Evolutionary conservation across 495 filamentous ascomycete species (phyloP).

Genomic region (Podospora comata): DNA sequence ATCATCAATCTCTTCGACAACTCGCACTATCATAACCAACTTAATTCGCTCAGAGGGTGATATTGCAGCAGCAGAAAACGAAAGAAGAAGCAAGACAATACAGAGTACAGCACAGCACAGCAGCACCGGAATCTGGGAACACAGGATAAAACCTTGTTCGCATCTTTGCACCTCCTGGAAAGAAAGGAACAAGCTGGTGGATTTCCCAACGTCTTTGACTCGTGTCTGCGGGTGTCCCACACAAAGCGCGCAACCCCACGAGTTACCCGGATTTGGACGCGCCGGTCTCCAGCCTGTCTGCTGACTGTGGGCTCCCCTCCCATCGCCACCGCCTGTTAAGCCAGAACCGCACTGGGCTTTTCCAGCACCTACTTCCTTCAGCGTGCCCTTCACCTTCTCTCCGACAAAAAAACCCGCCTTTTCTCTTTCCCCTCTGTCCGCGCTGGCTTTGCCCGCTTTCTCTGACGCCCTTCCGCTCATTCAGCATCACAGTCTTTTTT

Average conservation of each 20-base stretch:
- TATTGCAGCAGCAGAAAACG: not conserved
- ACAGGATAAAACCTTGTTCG: constrained; percentile 14
- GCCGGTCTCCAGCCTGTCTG: constrained; percentile 3
- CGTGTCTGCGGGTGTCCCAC: not conserved
- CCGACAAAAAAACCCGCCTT: not conserved
- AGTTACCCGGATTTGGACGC: constrained; percentile 13
- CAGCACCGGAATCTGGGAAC: not conserved
- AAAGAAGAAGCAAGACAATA: not conserved
- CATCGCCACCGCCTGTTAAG: constrained; percentile 11
- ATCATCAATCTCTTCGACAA: constrained; percentile 10
- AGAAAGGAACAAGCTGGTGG: not conserved
- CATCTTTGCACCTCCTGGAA: not conserved
- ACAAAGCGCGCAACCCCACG: constrained; percentile 6
- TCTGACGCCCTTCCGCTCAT: constrained; percentile 30
- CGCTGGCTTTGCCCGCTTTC: constrained; percentile 23
- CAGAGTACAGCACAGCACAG: not conserved
- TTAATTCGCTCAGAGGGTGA: constrained; percentile 16
- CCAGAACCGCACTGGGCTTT: constrained; percentile 10
- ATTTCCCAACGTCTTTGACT: constrained; percentile 12
- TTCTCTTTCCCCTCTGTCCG: constrained; percentile 19
- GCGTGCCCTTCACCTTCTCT: not conserved
- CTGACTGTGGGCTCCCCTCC: not conserved
- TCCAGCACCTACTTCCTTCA: not conserved
- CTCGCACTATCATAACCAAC: not conserved
- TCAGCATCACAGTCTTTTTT: constrained; percentile 32